Base-by-base conservation (phyloP, 805 yeast genomes). In the Isabelozyma gotoi region DNA sequence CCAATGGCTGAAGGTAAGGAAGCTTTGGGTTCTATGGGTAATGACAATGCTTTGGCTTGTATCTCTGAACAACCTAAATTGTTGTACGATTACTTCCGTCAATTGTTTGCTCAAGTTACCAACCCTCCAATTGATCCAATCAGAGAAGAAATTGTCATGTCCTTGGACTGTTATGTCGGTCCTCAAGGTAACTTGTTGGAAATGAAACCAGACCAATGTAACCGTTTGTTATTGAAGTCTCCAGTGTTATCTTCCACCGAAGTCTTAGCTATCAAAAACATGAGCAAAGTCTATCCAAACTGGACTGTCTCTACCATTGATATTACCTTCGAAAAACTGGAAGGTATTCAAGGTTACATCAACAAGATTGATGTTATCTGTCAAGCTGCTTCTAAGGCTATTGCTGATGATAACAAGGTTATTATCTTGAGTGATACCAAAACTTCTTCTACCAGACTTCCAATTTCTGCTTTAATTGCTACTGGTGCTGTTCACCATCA, bases 51-150 rank as follows among this genome's bases (percentile, higher is more conserved):
- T 10, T 75, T 92, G 51, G 98, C 98, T 0, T 94, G 99, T 69
- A 72, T 92, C 54, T 85, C 96, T 32, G 92, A 88, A 62, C 96
- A 90, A 68, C 98, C 99, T 35, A 85, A 84, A 53, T 71, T 94
- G 49, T 73, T 89, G 50, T 92, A 87, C 65, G 99, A 94, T 60
- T 92, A 92, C 71, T 94, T 92, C 77, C 83, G 96, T 59, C 96
- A 92, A 67, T 77, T 92, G 60, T 92, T 92, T 71, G 99, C 99
- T 16, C 99, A 92, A 71, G 99, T 92, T 44, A 92, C 99, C 24
- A 92, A 92, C 71, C 99, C 99, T 45, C 98, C 99, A 40, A 94
- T 92, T 62, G 99, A 92, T 65, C 98, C 99, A 41, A 94, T 92
- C 56, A 84, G 98, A 66, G 99, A 92, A 72, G 84, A 85, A 46